Conservation (phyloP, 2,329 filamentous ascomycete genomes). For the Thermothelomyces thermophilus region DNA sequence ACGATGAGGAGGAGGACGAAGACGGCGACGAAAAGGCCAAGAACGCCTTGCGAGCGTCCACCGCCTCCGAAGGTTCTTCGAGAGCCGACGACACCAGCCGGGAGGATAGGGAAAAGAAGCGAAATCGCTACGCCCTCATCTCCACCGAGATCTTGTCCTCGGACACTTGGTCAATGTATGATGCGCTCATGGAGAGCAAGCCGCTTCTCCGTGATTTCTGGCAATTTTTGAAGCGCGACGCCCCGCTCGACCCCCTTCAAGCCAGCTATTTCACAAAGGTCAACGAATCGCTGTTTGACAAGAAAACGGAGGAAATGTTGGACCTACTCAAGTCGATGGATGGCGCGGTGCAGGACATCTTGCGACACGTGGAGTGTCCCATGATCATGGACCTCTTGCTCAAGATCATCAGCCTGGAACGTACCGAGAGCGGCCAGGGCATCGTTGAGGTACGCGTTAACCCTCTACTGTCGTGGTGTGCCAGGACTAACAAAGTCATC, state of each 20-base stretch:
- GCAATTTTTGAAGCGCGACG: constrained; percentile 77
- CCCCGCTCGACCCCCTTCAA: constrained; percentile 84
- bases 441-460: constrained; percentile 76
- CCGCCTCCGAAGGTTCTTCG: constrained; percentile 48
- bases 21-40: constrained; percentile 41
- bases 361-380: constrained; percentile 91
- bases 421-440: constrained; percentile 81
- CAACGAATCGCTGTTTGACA: constrained; percentile 94
- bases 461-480: not conserved
- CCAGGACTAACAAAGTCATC: not conserved
- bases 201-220: constrained; percentile 77
- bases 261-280: constrained; percentile 98
- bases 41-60: constrained; percentile 40
- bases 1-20: constrained; percentile 45
- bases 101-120: constrained; percentile 82
- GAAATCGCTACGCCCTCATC: constrained; percentile 89
- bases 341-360: constrained; percentile 72
- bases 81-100: constrained; percentile 41
- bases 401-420: constrained; percentile 95
- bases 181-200: constrained; percentile 81
- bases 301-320: constrained; percentile 97
- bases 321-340: constrained; percentile 79
- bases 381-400: constrained; percentile 97
- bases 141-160: constrained; percentile 90
- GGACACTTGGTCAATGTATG: constrained; percentile 94